Conservation (phyloP, 192 early-diverging fungal species). For the Haplosporangium gracile region DNA sequence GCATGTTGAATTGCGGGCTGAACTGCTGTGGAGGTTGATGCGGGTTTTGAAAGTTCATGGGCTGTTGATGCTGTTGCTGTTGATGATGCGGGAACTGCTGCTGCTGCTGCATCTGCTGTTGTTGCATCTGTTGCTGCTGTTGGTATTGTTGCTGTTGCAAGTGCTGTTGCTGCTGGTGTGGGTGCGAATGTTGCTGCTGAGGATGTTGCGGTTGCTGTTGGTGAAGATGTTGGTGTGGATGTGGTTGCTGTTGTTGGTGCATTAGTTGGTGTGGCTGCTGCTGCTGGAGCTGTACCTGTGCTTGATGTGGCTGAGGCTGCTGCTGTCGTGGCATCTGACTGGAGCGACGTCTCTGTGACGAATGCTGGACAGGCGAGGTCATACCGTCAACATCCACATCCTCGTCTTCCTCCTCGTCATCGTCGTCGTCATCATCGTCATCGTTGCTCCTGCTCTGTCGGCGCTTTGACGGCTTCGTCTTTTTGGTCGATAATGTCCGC, state of each 20-base stretch:
- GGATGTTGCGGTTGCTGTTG: conserved; percentile 24
- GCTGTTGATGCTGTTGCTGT: conserved; percentile 12
- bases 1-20: conserved; percentile 1
- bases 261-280: neutral
- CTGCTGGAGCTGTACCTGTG: conserved; percentile 8
- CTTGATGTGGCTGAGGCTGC: neutral
- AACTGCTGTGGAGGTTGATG: conserved; percentile 8
- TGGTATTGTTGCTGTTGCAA: neutral
- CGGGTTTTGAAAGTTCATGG: conserved; percentile 5
- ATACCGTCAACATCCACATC: conserved; percentile 51
- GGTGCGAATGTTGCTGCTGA: conserved; percentile 12
- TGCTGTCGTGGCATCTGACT: conserved; percentile 36
- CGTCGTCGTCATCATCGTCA: conserved; percentile 35
- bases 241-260: conserved; percentile 4
- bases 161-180: conserved; percentile 13
- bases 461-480: conserved; percentile 28
- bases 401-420: conserved; percentile 38
- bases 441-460: conserved; percentile 20
- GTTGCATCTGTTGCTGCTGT: conserved; percentile 9
- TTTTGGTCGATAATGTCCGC: conserved; percentile 21
- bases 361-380: conserved; percentile 28
- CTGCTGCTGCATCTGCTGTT: neutral
- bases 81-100: neutral
- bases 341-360: conserved; percentile 34
- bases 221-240: conserved; percentile 30